Evolutionary conservation across 78 protist genomes (phyloP).

Genomic region (Goniomonas avonlea): DNA sequence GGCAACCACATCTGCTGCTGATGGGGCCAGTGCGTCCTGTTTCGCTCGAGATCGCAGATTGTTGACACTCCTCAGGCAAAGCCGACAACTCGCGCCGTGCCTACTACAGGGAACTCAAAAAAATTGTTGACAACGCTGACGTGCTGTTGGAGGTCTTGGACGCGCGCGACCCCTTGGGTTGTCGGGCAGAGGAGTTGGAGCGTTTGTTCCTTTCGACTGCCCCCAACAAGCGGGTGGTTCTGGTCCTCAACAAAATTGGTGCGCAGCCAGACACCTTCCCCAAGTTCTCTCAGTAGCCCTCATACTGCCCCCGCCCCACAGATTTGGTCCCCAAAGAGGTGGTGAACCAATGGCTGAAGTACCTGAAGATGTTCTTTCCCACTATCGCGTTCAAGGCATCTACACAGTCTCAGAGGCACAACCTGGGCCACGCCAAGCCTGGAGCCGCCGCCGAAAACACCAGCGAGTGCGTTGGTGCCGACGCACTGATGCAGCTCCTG

Average conservation of each 20-base stretch:
- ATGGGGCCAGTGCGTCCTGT: too few species aligned
- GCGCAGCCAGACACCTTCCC: too few species aligned
- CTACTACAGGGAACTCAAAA: slow-evolving; percentile 71
- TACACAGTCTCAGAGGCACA: slow-evolving; percentile 48
- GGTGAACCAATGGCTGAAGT: slow-evolving; percentile 9
- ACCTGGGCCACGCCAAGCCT: not conserved
- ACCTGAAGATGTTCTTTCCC: slow-evolving; percentile 58
- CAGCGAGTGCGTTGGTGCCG: slow-evolving; percentile 11
- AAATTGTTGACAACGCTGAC: slow-evolving; percentile 81
- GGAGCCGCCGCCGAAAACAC: not conserved
- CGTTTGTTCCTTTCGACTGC: slow-evolving; percentile 31
- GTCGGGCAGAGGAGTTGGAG: slow-evolving; percentile 85
- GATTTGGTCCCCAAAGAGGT: slow-evolving; percentile 23
- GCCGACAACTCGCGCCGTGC: slow-evolving; percentile 65
- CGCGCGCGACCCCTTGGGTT: slow-evolving; percentile 98
- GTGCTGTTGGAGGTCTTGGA: slow-evolving; percentile 91
- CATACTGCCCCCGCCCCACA: too few species aligned
- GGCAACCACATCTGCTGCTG: too few species aligned
- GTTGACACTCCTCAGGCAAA: not conserved
- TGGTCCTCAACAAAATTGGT: slow-evolving; percentile 86
- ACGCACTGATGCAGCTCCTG: slow-evolving; percentile 28
- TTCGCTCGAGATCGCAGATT: not conserved
- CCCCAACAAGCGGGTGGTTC: slow-evolving; percentile 61
- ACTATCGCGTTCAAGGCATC: slow-evolving; percentile 78
- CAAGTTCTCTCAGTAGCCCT: not conserved